phyloP scores from a whole-genome alignment of 495 filamentous ascomycete genomes.

The Trichoderma gamsii region DNA sequence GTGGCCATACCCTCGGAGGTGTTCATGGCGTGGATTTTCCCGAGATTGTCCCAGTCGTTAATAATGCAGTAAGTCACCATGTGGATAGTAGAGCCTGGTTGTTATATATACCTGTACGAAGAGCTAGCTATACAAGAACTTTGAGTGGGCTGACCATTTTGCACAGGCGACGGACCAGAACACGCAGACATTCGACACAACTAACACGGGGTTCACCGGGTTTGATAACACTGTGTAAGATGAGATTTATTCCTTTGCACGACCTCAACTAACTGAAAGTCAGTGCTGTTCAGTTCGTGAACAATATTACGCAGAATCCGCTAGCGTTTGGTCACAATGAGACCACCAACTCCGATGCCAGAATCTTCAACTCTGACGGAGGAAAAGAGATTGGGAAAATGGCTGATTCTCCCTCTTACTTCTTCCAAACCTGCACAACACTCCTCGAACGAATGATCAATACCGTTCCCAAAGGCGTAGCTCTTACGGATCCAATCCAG shows the following conservation, averaged over 20 bases:
- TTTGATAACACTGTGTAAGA: slow-evolving; percentile 18
- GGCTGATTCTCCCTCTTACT: slow-evolving; percentile 19
- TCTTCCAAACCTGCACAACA: background rate
- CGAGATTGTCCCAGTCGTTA: slow-evolving; percentile 19
- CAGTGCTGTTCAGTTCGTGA: slow-evolving; percentile 18
- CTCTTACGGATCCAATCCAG: slow-evolving; percentile 17
- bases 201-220: background rate
- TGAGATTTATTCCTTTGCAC: background rate
- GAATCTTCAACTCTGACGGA: slow-evolving; percentile 35
- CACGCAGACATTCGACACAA: slow-evolving; percentile 1
- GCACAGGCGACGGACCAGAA: background rate
- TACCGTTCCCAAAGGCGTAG: slow-evolving; percentile 17
- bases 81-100: background rate
- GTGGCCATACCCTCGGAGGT: slow-evolving; percentile 25
- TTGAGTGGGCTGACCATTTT: background rate
- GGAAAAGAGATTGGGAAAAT: slow-evolving; percentile 33
- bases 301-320: slow-evolving; percentile 26
- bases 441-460: slow-evolving; percentile 19
- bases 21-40: slow-evolving; percentile 26
- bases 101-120: background rate
- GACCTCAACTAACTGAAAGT: background rate
- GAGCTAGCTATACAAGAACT: background rate
- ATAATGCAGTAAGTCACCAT: background rate
- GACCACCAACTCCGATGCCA: slow-evolving; percentile 33
- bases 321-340: slow-evolving; percentile 26